Conservation (phyloP, 2,329 filamentous ascomycete genomes). For the Metarhizium robertsii region DNA sequence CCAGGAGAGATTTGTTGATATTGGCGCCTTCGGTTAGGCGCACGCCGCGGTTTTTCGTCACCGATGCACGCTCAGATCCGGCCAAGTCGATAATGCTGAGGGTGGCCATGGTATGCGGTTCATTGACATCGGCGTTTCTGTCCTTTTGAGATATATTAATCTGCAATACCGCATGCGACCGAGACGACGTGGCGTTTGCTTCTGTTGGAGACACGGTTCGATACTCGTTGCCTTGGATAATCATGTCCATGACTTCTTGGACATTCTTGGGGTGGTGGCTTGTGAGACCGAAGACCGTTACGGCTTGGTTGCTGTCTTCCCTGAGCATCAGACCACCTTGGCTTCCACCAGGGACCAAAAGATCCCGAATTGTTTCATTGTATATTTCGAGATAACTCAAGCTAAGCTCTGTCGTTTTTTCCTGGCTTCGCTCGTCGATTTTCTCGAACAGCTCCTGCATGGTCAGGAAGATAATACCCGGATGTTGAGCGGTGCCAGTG, state of each 20-base stretch:
- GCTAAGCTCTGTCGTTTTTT: conserved; percentile 83
- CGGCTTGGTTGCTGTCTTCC: conserved; percentile 87
- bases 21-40: conserved; percentile 89
- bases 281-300: conserved; percentile 82
- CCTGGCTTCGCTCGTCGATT: conserved; percentile 74
- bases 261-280: conserved; percentile 88
- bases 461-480: conserved; percentile 95
- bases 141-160: conserved; percentile 95
- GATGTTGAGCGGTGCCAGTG: conserved; percentile 80
- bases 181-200: conserved; percentile 93
- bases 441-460: conserved; percentile 99
- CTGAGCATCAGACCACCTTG: conserved; percentile 83
- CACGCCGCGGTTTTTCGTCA: conserved; percentile 92
- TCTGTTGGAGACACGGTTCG: conserved; percentile 94
- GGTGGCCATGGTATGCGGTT: conserved; percentile 96
- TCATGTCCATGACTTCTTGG: conserved; percentile 98
- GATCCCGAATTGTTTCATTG: conserved; percentile 95
- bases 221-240: conserved; percentile 87
- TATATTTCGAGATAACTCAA: conserved; percentile 97
- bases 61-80: conserved; percentile 89
- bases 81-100: conserved; percentile 97
- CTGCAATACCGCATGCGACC: conserved; percentile 93
- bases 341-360: conserved; percentile 76
- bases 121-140: conserved; percentile 81
- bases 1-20: conserved; percentile 97